Evolutionary conservation across 2,329 filamentous ascomycete species (phyloP), one percentile per base, ranked within the genome.

Genomic region (Elsinoe perseae): DNA sequence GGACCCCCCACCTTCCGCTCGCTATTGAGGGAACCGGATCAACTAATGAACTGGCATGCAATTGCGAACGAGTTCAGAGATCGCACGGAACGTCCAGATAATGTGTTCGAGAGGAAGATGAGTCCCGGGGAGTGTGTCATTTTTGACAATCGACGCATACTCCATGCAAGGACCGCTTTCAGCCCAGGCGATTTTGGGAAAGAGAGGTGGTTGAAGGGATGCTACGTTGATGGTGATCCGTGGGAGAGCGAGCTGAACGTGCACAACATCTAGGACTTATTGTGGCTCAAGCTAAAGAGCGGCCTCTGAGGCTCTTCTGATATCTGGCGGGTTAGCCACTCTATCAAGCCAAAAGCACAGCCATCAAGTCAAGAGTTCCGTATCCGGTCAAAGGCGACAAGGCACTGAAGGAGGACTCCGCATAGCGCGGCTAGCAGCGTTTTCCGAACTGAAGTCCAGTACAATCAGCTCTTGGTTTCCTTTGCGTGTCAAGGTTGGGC

Each of bases 141-240:
- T n/a, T 97, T 98, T 67, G 86, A 95, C 68, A 97, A 97, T 67
- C 73, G 83, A 58, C 79, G 92, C 16, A 77, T 95, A n/a, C 70
- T 95, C 66, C 93, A 97, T 73, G 92, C 90, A 0, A 77, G 93
- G 3, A 79, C 77, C 14, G 81, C 83, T 27, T 97, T 97, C 70
- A 83, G 91, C 64, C 72, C 78, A 0, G 71, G 70, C 0, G 83
- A 92, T 66, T 71, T 76, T 0, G 72, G 72, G 0, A 77, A 78
- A 5, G 79, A 83, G 59, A 77, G 92, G 54, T 95, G 89, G 87
- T 72, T 97, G 56, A 87, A 88, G 63, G 93, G 93, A 3, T 81
- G 88, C 0, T 98, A 97, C 70, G 77, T 96, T 25, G 81, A 86
- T 60, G 75, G 79, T 4, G 84, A 87, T 72, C 80, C 81, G 1